Percentiles rank a stretch among this genome's conserved stretches.
Conservation (phyloP, 768 basidiomycete genomes). For the Boletus rubroflammeus region DNA sequence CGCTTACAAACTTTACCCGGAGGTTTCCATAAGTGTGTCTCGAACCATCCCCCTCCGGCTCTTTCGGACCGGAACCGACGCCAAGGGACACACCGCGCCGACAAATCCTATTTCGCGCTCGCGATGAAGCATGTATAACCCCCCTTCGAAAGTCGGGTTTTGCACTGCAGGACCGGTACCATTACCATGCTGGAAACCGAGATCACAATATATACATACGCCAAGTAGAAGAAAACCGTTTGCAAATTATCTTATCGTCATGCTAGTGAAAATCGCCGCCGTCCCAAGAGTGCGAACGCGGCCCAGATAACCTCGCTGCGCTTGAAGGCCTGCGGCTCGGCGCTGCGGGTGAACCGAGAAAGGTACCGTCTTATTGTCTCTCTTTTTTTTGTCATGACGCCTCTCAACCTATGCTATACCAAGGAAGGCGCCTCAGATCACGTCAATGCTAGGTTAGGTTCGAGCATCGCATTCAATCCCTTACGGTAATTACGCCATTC, state of each 20-base stretch:
- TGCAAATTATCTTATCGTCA: slow-evolving; percentile 1
- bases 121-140: background rate
- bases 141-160: background rate
- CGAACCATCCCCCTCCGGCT: no score
- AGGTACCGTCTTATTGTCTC: slow-evolving; percentile 12
- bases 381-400: background rate
- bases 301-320: background rate
- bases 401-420: background rate
- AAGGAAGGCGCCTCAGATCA: background rate
- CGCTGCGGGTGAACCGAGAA: background rate
- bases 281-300: background rate
- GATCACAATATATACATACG: background rate
- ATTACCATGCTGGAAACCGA: background rate
- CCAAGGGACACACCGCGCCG: background rate
- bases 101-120: background rate
- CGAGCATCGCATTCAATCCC: background rate
- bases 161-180: background rate
- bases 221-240: background rate
- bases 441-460: background rate
- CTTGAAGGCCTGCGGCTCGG: background rate
- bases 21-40: background rate
- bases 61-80: background rate
- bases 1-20: no score
- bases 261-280: background rate
- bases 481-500: background rate